Conservation (phyloP, 192 early-diverging fungal genomes). For the Chytriomyces confervae region DNA sequence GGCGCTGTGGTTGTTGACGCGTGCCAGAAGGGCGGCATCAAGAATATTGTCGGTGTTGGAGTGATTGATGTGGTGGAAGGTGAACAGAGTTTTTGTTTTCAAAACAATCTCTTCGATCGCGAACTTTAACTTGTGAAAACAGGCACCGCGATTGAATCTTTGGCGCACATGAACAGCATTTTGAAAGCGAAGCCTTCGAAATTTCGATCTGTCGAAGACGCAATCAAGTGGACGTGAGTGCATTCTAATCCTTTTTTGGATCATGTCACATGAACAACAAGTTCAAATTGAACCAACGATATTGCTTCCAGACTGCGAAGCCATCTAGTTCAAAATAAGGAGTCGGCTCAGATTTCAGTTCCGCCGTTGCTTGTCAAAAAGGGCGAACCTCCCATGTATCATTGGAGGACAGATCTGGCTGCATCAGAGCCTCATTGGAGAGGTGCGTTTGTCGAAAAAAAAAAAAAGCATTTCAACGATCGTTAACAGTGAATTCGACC, state of each 20-base stretch:
- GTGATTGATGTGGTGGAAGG: constrained; percentile 31
- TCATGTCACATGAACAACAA: too few relatives aligned
- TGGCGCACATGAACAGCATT: constrained; percentile 26
- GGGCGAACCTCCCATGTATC: constrained; percentile 14
- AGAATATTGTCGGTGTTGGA: constrained; percentile 19
- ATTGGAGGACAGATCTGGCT: constrained; percentile 43
- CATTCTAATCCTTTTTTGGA: too few relatives aligned
- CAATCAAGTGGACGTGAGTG: constrained; percentile 55
- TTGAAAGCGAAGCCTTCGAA: constrained; percentile 1
- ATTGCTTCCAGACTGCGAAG: constrained; percentile 21
- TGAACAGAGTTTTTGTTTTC: background rate
- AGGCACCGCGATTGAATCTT: constrained; percentile 32
- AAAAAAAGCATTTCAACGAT: background rate
- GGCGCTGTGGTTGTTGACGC: constrained; percentile 17
- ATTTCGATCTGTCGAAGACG: constrained; percentile 39
- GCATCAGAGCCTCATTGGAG: constrained; percentile 43
- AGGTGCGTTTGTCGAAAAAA: constrained; percentile 32
- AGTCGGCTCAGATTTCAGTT: constrained; percentile 21
- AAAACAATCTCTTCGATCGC: background rate
- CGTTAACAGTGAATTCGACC: constrained; percentile 27
- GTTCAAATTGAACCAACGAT: too few relatives aligned
- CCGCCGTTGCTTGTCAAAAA: constrained; percentile 13
- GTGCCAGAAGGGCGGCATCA: background rate
- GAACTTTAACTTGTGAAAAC: background rate
- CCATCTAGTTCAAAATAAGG: constrained; percentile 26